phyloP scores from a whole-genome alignment of 257 asterid species.

The Solanum pinnatisectum region DNA sequence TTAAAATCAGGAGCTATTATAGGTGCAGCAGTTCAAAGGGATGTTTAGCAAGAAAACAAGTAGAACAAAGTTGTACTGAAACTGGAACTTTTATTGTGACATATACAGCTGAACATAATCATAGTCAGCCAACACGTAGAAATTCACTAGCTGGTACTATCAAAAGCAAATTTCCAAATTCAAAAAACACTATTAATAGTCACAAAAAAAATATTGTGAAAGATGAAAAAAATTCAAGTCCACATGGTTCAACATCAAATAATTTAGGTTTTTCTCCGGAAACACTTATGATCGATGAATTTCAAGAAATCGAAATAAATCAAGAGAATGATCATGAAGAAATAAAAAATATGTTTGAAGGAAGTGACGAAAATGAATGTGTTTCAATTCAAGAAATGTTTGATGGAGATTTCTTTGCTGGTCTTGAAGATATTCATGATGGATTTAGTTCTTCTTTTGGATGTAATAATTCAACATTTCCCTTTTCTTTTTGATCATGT shows the following conservation, averaged over 20 bases:
- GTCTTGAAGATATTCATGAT: conserved; percentile 4
- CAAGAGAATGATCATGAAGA: neutral
- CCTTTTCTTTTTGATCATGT: neutral
- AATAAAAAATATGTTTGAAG: neutral
- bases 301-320: neutral
- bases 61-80: conserved; percentile 75
- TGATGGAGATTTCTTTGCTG: conserved; percentile 10
- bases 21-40: conserved; percentile 94
- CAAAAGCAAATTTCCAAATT: conserved; percentile 54
- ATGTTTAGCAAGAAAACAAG: conserved; percentile 87
- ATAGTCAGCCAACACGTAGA: conserved; percentile 72
- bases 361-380: neutral
- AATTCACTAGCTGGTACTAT: conserved; percentile 86
- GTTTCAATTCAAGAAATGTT: neutral
- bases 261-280: neutral
- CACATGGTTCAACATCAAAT: neutral
- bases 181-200: neutral
- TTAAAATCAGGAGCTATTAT: conserved; percentile 65
- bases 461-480: neutral
- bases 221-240: neutral
- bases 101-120: conserved; percentile 87
- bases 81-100: conserved; percentile 53
- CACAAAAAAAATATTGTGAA: conserved; percentile 6
- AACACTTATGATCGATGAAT: neutral
- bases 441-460: neutral